Base-by-base conservation (phyloP, 106 monocot genomes). In the Dendrobium nobile region DNA sequence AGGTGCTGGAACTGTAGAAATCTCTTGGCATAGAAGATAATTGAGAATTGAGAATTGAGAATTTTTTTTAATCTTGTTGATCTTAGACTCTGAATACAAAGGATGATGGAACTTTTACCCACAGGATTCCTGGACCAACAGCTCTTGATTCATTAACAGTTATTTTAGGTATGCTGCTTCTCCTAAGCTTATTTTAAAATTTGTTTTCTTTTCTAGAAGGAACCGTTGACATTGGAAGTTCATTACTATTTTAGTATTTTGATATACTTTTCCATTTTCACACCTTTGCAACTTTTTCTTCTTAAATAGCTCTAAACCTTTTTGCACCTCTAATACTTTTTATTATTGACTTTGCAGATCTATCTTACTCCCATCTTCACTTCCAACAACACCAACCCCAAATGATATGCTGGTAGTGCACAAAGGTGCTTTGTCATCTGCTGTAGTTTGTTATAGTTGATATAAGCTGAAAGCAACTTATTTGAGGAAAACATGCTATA, bases 61-160 rank as follows among this genome's bases (percentile, higher is more conserved):
- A 42, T 4, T 41, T 43, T 74, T 20, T 74, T 20, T 61, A 51
- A 72, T 37, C 5, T 72, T 72, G 72, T 42, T 74, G 17, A 20
- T 74, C 43, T 43, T 41, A 43, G 18, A 1, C 20, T 41, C 41
- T 43, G 18, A 74, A 43, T 11, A 74, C 51, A 15, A 43, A 74
- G 74, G 74, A 74, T 74, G 74, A 74, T 74, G 74, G 74, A 74
- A 74, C 41, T 74, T 74, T 74, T 74, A 43, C 43, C 74, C 74
- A 74, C 74, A 74, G 41, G 74, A 74, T 74, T 74, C 74, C 74
- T 74, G 18, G 5, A 43, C 43, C 5, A 43, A 74, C 33, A 33
- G 33, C 33, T 70, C 70, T 70, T 33, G 67, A 67, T 10, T 67
- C 2, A 7, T 33, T 70, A 70, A 37, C 70, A 70, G 13, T 11